These are phyloP conservation scores for Penicillium steckii DNA, from an alignment of 495 filamentous ascomycete species.

Conservation along the genomic window DNA sequence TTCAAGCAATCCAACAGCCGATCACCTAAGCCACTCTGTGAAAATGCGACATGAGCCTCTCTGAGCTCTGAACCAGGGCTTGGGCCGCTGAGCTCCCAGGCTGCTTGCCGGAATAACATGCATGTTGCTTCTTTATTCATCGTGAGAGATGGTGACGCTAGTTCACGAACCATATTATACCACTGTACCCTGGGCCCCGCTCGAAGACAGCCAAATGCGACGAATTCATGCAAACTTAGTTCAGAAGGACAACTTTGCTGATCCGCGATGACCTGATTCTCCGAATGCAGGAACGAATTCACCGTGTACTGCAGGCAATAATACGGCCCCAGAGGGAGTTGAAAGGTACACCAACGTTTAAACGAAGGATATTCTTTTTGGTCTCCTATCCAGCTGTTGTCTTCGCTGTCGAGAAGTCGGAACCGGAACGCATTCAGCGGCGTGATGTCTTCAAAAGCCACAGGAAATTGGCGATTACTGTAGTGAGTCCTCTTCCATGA, in stretches of 20 bases:
- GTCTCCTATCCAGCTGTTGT: conserved; percentile 9
- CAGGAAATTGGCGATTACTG: conserved; percentile 16
- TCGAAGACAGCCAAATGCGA: conserved; percentile 45
- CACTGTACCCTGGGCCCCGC: conserved; percentile 48
- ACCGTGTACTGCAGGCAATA: conserved; percentile 14
- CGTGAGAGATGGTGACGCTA: conserved; percentile 1
- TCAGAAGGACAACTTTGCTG: conserved; percentile 39
- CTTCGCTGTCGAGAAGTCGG: conserved; percentile 15
- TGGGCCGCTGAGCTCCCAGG: conserved; percentile 1
- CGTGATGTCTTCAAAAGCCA: conserved; percentile 18
- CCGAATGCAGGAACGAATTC: conserved; percentile 5
- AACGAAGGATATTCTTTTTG: conserved; percentile 4
- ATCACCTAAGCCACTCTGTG: background rate
- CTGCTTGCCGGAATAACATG: conserved; percentile 3
- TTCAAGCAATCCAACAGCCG: too few relatives aligned
- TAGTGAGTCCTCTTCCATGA: conserved; percentile 40
- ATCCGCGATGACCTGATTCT: conserved; percentile 40
- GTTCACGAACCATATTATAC: conserved; percentile 33
- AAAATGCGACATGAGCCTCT: conserved; percentile 1
- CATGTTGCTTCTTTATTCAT: background rate
- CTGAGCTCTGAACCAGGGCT: conserved; percentile 2
- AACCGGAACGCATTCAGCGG: conserved; percentile 14
- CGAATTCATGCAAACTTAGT: conserved; percentile 49
- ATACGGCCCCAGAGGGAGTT: conserved; percentile 5
- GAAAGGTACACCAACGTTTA: conserved; percentile 15